Evolutionary conservation across 1,139 yeast species (phyloP).

Genomic region (Hemisphaericaspora subhashii): DNA sequence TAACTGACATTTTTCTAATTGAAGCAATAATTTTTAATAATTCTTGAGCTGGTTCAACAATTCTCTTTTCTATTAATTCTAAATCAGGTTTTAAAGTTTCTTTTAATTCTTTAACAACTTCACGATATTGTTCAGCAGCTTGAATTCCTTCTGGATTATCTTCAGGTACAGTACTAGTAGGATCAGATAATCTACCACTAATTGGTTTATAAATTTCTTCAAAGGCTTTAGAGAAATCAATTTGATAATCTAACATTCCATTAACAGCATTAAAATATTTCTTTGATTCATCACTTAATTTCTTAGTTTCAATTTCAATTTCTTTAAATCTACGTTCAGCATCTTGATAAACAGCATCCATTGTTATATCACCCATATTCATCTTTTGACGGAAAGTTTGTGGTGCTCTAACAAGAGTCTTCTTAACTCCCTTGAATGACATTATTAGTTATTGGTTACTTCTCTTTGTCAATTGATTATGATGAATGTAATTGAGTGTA

Average conservation of each 20-base stretch:
- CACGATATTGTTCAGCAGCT: slow-evolving; percentile 91
- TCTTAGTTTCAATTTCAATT: slow-evolving; percentile 84
- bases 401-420: slow-evolving; percentile 84
- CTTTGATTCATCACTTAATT: slow-evolving; percentile 84
- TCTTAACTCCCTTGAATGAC: slow-evolving; percentile 94
- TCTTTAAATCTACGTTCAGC: slow-evolving; percentile 96
- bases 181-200: slow-evolving; percentile 87
- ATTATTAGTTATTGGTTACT: slow-evolving; percentile 38
- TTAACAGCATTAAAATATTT: slow-evolving; percentile 88
- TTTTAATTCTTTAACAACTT: slow-evolving; percentile 81
- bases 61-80: slow-evolving; percentile 85
- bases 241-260: slow-evolving; percentile 90
- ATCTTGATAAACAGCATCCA: slow-evolving; percentile 86
- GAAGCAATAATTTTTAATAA: slow-evolving; percentile 74
- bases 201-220: slow-evolving; percentile 97
- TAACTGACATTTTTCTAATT: slow-evolving; percentile 90
- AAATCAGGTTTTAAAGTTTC: slow-evolving; percentile 87
- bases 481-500: too few relatives aligned
- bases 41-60: slow-evolving; percentile 92
- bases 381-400: slow-evolving; percentile 75
- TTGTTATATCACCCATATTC: slow-evolving; percentile 82
- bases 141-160: slow-evolving; percentile 95
- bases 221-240: slow-evolving; percentile 89
- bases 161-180: slow-evolving; percentile 79
- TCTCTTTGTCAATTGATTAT: neutral